phyloP scores from a whole-genome alignment of 108 stramenopile species.

The Hondaea fermentalgiana region DNA sequence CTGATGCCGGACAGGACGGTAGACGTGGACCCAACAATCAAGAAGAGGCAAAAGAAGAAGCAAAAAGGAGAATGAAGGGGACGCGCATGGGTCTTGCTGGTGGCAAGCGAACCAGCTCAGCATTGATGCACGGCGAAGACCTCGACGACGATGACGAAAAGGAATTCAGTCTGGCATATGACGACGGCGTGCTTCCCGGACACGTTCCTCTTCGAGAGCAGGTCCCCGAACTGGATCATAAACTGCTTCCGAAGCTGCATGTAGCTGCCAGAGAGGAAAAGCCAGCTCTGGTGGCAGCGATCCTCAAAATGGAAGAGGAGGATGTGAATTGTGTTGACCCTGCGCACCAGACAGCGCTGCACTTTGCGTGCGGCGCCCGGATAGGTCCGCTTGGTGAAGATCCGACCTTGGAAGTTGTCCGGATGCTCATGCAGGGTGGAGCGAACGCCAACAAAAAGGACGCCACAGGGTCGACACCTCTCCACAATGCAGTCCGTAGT shows the following conservation, averaged over 20 bases:
- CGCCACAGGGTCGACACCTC: neutral
- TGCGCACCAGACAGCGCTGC: neutral
- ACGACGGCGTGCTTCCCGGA: neutral
- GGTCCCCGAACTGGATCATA: neutral
- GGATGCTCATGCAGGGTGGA: neutral
- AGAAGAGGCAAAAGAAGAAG: too few relatives aligned
- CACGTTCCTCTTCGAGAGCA: neutral
- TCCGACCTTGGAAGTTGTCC: neutral
- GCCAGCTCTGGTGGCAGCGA: neutral
- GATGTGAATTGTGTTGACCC: neutral
- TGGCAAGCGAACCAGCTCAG: too few relatives aligned
- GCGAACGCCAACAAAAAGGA: neutral
- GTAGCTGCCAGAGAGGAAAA: neutral
- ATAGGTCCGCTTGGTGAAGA: neutral
- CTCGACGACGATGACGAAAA: neutral
- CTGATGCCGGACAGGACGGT: too few relatives aligned
- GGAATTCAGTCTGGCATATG: neutral
- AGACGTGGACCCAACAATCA: too few relatives aligned
- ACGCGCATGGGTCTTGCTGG: too few relatives aligned
- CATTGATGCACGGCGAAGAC: neutral
- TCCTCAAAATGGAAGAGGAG: neutral
- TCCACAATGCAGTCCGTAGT: slow-evolving; percentile 2
- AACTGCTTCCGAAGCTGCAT: neutral
- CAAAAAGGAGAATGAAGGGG: too few relatives aligned
- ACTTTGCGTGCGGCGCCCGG: neutral